Evolutionary conservation across 768 basidiomycete species (phyloP).

Genomic region (Boletus pseudopeckii): DNA sequence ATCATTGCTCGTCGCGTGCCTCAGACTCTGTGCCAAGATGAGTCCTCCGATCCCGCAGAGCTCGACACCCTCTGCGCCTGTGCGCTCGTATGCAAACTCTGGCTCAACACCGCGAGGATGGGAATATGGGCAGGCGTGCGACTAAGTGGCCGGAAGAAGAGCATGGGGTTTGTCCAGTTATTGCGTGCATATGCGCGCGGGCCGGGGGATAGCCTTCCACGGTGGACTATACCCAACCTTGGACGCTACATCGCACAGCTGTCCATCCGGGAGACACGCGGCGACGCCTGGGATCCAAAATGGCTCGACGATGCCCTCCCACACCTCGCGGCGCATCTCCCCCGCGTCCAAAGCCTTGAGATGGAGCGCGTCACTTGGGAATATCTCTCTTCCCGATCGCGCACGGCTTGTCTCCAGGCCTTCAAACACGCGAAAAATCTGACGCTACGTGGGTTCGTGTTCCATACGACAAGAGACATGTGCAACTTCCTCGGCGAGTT

Average conservation of each 20-base stretch:
- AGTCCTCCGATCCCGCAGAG: constrained; percentile 16
- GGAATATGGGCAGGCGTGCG: constrained; percentile 25
- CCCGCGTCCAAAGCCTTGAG: constrained; percentile 22
- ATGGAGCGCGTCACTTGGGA: constrained; percentile 34
- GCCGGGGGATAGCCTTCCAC: constrained; percentile 25
- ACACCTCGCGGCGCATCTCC: constrained; percentile 19
- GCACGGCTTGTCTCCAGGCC: constrained; percentile 20
- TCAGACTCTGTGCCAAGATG: constrained; percentile 2
- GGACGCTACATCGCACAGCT: constrained; percentile 47
- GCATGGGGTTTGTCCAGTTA: constrained; percentile 20
- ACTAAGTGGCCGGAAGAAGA: constrained; percentile 16
- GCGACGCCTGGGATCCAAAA: constrained; percentile 31
- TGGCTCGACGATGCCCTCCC: constrained; percentile 32
- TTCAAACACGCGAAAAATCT: constrained; percentile 24
- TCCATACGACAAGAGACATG: constrained; percentile 27
- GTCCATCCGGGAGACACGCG: constrained; percentile 30
- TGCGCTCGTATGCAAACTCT: constrained; percentile 31
- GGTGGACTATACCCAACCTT: constrained; percentile 47
- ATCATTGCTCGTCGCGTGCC: constrained; percentile 18
- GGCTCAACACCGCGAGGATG: constrained; percentile 24
- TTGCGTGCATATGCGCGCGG: constrained; percentile 15
- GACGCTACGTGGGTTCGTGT: constrained; percentile 23
- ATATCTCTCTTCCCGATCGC: constrained; percentile 28
- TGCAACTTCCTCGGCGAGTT: constrained; percentile 28
- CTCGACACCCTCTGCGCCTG: constrained; percentile 22